Base-by-base conservation (phyloP, 176 grass and related monocot genomes). In the Hordeum marinum region DNA sequence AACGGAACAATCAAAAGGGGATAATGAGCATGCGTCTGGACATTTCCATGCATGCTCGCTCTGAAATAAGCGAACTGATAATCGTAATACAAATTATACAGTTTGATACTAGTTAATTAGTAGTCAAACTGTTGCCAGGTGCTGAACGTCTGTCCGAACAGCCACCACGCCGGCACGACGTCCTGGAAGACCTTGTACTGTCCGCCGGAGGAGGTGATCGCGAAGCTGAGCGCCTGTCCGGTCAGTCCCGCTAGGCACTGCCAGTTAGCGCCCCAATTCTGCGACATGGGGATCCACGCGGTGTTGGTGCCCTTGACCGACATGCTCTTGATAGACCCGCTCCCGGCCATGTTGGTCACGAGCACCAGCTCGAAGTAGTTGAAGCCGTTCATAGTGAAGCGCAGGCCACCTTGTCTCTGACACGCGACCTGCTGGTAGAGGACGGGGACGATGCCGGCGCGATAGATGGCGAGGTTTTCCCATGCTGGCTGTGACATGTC, bases 181-280 rank as follows among this genome's bases (percentile, higher is more conserved):
- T 87, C 21, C 34, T 52, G 72, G 77, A 87, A 93, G 39, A 81
- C 48, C 42, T 93, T 43, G 4, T 35, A 74, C 60, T 87, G 78
- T 0, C 78, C 84, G 20, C 88, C 89, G 11, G 76, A 81, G 60
- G 89, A 78, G 36, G 74, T 89, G 24, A 96, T 20, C 0, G 10
- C 37, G 87, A 91, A 96, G 11, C 77, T 89, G 67, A 96, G 81
- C 6, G 43, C 63, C 50, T 96, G 94, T 0, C 40, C n/a, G 29
- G 29, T 37, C 7, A 87, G 39, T 0, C 7, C 64, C 0, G 59
- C 4, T 8, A 82, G 68, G 32, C 37, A 34, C 2, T 80, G 87
- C 77, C 84, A 92, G 65, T 89, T 94, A 4, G 84, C 89, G 3
- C 92, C 92, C 92, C 89, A 92, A 77, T 92, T 94, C 40, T 81